Percentiles rank a stretch among this genome's conserved stretches.
Conservation (phyloP, 805 yeast genomes). For the Candida orba region DNA sequence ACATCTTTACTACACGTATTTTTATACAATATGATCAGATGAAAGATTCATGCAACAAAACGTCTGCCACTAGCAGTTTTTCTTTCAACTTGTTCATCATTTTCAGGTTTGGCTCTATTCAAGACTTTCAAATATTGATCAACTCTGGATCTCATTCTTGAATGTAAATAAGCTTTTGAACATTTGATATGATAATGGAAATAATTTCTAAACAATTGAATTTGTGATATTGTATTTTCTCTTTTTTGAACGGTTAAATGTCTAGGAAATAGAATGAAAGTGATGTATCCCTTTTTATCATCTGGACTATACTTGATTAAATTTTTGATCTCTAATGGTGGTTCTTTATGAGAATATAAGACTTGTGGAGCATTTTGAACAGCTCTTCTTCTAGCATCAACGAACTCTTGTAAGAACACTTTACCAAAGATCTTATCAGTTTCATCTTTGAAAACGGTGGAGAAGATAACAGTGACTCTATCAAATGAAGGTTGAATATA, state of each 20-base stretch:
- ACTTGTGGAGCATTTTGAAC: slow-evolving; percentile 99
- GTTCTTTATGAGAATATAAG: slow-evolving; percentile 77
- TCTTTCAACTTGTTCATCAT: slow-evolving; percentile 54
- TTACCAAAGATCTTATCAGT: slow-evolving; percentile 89
- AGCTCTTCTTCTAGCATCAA: slow-evolving; percentile 90
- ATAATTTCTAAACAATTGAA: slow-evolving; percentile 88
- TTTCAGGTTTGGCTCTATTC: slow-evolving; percentile 95
- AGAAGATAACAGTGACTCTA: slow-evolving; percentile 93
- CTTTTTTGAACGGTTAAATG: slow-evolving; percentile 61
- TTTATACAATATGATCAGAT: background rate
- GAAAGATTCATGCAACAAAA: slow-evolving; percentile 10
- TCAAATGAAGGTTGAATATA: slow-evolving; percentile 89
- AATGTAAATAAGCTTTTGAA: slow-evolving; percentile 96
- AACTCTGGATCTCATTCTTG: slow-evolving; percentile 95
- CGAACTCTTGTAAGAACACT: slow-evolving; percentile 88
- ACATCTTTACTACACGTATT: slow-evolving; percentile 1
- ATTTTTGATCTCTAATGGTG: slow-evolving; percentile 79
- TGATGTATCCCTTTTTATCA: slow-evolving; percentile 47
- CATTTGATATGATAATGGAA: slow-evolving; percentile 99
- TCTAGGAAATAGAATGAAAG: slow-evolving; percentile 77
- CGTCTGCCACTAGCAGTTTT: slow-evolving; percentile 28
- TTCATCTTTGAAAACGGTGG: slow-evolving; percentile 92
- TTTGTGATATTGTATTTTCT: slow-evolving; percentile 85
- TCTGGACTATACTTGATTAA: slow-evolving; percentile 32
- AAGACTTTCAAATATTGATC: slow-evolving; percentile 89